Evolutionary conservation across 352 stramenopile genomes (phyloP).

Genomic region (Thalassiosira mediterranea): DNA sequence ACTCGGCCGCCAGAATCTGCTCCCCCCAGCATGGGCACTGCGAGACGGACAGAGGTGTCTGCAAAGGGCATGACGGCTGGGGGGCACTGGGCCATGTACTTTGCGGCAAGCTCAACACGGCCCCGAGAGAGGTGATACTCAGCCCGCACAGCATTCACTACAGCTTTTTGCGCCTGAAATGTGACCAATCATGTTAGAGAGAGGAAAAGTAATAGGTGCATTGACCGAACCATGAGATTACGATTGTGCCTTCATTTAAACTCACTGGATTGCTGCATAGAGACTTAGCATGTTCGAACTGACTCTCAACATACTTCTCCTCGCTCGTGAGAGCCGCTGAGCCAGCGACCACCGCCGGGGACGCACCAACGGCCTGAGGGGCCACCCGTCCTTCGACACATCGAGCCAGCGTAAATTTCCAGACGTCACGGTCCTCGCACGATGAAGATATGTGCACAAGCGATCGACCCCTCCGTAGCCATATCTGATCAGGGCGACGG

Average conservation of each 20-base stretch:
- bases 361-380: background rate
- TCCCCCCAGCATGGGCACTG: slow-evolving; percentile 68
- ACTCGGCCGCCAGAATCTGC: slow-evolving; percentile 47
- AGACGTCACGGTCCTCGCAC: slow-evolving; percentile 82
- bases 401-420: slow-evolving; percentile 77
- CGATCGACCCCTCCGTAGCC: slow-evolving; percentile 69
- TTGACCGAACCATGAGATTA: no score
- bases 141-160: slow-evolving; percentile 73
- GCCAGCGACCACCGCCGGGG: background rate
- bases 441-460: slow-evolving; percentile 82
- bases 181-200: no score
- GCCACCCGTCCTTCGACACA: slow-evolving; percentile 53
- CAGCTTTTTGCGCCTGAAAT: slow-evolving; percentile 70
- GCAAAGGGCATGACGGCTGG: slow-evolving; percentile 73
- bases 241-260: no score
- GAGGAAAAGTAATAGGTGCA: no score
- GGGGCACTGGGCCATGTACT: slow-evolving; percentile 79
- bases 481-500: slow-evolving; percentile 81
- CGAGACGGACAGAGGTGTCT: slow-evolving; percentile 68
- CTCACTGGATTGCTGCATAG: slow-evolving; percentile 72
- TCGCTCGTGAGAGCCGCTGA: slow-evolving; percentile 50
- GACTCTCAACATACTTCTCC: slow-evolving; percentile 75
- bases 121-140: slow-evolving; percentile 82
- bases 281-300: slow-evolving; percentile 82
- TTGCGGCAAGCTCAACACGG: slow-evolving; percentile 68